Percentiles rank a stretch among this genome's conserved stretches.
phyloP scores from a whole-genome alignment of 2,329 filamentous ascomycete species.

The Fusarium avenaceum region DNA sequence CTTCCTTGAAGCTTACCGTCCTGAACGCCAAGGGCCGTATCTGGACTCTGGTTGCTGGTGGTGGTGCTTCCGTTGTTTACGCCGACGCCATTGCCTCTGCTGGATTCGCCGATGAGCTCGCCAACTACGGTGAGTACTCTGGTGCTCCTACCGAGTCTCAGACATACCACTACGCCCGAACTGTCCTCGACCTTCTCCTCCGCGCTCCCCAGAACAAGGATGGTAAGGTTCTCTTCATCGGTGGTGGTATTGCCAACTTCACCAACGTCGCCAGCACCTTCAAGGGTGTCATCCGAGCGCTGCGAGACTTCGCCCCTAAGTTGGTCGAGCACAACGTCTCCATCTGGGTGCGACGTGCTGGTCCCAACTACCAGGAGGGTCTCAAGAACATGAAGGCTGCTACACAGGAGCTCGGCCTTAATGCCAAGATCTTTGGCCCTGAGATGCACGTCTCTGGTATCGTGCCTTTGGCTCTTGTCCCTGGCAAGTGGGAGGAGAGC shows the following conservation, averaged over 20 bases:
- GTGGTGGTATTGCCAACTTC: slow-evolving; percentile 99
- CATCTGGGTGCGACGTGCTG: slow-evolving; percentile 90
- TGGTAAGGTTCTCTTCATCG: slow-evolving; percentile 99
- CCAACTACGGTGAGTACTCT: slow-evolving; percentile 99
- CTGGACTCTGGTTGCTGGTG: slow-evolving; percentile 98
- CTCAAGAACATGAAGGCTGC: slow-evolving; percentile 99
- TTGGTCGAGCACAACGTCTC: slow-evolving; percentile 97
- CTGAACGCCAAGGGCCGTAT: slow-evolving; percentile 92
- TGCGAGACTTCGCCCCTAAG: slow-evolving; percentile 87
- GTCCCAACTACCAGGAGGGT: slow-evolving; percentile 99
- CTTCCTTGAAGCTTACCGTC: slow-evolving; percentile 97
- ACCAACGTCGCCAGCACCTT: slow-evolving; percentile 99
- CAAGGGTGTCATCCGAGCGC: slow-evolving; percentile 98
- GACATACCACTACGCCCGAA: slow-evolving; percentile 98
- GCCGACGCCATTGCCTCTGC: slow-evolving; percentile 97
- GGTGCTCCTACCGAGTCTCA: slow-evolving; percentile 98
- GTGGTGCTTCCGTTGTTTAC: slow-evolving; percentile 99
- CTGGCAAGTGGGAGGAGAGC: slow-evolving; percentile 73
- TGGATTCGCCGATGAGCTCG: slow-evolving; percentile 94
- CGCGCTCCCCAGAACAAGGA: slow-evolving; percentile 86
- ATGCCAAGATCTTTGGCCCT: slow-evolving; percentile 73
- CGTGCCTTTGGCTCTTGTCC: slow-evolving; percentile 87
- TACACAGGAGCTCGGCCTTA: slow-evolving; percentile 89
- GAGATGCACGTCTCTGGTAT: slow-evolving; percentile 99
- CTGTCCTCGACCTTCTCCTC: slow-evolving; percentile 97